phyloP scores from a whole-genome alignment of 441 rosid species.

The Eruca vesicaria region DNA sequence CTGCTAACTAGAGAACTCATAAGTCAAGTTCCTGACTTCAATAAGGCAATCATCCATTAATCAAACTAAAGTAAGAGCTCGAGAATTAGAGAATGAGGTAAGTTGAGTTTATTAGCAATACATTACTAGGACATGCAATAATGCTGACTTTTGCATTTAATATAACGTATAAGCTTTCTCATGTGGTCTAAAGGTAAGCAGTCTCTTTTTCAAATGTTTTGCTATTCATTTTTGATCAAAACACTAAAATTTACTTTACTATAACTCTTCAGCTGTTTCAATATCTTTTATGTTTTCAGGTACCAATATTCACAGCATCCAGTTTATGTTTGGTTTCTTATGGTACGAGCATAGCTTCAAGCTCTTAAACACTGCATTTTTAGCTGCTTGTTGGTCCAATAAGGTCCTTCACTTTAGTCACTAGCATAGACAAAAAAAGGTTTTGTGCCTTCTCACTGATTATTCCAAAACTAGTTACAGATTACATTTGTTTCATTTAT shows the following conservation, averaged over 20 bases:
- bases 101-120: too few species aligned
- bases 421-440: slow-evolving; percentile 15
- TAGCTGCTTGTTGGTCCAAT: slow-evolving; percentile 24
- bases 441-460: slow-evolving; percentile 19
- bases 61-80: too few species aligned
- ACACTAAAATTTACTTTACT: neutral
- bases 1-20: too few species aligned
- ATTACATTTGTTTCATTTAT: neutral
- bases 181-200: too few species aligned
- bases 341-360: slow-evolving; percentile 45
- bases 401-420: slow-evolving; percentile 25
- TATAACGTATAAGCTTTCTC: too few species aligned
- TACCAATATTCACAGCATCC: slow-evolving; percentile 84
- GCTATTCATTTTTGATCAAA: neutral
- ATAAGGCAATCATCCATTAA: too few species aligned
- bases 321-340: slow-evolving; percentile 81
- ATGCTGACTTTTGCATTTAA: too few species aligned
- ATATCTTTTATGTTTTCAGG: slow-evolving; percentile 41
- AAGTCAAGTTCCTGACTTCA: too few species aligned
- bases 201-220: too few species aligned
- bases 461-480: slow-evolving; percentile 4
- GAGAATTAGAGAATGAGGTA: too few species aligned
- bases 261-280: slow-evolving; percentile 2
- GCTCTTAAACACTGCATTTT: slow-evolving; percentile 7
- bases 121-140: too few species aligned